Percentiles rank a stretch among this genome's conserved stretches.
phyloP scores from a whole-genome alignment of 129 eudicot genomes.

The Sambucus nigra region DNA sequence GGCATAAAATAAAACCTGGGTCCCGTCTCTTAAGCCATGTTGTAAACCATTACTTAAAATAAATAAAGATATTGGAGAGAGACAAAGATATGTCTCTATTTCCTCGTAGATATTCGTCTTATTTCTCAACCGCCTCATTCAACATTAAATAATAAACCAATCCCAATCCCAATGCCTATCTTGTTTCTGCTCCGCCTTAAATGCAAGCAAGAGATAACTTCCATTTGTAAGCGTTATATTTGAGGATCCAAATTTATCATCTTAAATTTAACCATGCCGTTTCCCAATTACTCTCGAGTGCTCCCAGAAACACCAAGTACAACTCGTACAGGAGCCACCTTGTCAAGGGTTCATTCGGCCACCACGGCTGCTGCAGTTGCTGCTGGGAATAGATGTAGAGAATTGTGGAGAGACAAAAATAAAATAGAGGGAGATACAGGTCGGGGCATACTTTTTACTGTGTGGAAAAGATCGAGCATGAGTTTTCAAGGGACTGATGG shows the following conservation, averaged over 20 bases:
- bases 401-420: too few species aligned
- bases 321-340: not conserved
- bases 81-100: not conserved
- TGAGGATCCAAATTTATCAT: too few species aligned
- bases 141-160: not conserved
- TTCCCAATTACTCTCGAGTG: not conserved
- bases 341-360: constrained; percentile 15
- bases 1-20: not conserved
- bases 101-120: not conserved
- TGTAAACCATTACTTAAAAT: not conserved
- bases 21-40: not conserved
- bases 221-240: too few species aligned
- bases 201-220: too few species aligned
- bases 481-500: constrained; percentile 48
- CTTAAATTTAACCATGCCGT: too few species aligned
- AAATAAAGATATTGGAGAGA: not conserved
- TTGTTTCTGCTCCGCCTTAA: not conserved
- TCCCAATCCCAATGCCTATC: not conserved
- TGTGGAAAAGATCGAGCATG: constrained; percentile 52
- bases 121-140: not conserved
- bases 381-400: too few species aligned
- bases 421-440: too few species aligned
- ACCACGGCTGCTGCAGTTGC: not conserved
- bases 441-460: constrained; percentile 15
- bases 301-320: not conserved